A percentile compares a stretch with the other conserved stretches of the same genome.
phyloP scores from a whole-genome alignment of 2,329 filamentous ascomycete species.

The Nigrograna mackinnonii region DNA sequence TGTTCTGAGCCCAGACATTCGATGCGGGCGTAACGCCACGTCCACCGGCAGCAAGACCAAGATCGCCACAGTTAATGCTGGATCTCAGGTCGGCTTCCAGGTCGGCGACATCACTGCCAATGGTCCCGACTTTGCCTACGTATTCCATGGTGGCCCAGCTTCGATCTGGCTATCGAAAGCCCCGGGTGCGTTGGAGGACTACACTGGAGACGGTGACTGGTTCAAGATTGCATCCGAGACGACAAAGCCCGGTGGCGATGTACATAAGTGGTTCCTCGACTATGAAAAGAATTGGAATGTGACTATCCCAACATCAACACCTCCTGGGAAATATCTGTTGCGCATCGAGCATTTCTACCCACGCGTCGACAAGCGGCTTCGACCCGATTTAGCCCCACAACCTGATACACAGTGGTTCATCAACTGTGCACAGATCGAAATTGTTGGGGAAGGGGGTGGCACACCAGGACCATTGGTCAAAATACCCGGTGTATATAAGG shows the following conservation, averaged over 20 bases:
- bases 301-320: neutral
- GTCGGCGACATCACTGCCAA: too few relatives aligned
- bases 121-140: too few relatives aligned
- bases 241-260: too few relatives aligned
- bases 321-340: conserved; percentile 2
- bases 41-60: neutral
- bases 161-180: conserved; percentile 2
- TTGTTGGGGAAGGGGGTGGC: neutral
- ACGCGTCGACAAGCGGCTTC: neutral
- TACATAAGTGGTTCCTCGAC: too few relatives aligned
- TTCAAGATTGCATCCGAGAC: conserved; percentile 17
- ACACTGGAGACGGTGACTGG: conserved; percentile 10
- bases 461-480: conserved; percentile 1
- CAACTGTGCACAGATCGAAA: neutral
- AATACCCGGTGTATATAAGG: conserved; percentile 1
- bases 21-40: neutral
- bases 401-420: conserved; percentile 1
- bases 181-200: conserved; percentile 4
- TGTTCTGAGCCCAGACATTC: too few relatives aligned
- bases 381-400: too few relatives aligned
- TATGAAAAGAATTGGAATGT: too few relatives aligned
- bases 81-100: neutral
- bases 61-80: neutral
- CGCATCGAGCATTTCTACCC: conserved; percentile 1
- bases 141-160: neutral